Evolutionary conservation across 495 filamentous ascomycete species (phyloP), one percentile per base, ranked within the genome.

Genomic region (Penicillium simplicissimum): DNA sequence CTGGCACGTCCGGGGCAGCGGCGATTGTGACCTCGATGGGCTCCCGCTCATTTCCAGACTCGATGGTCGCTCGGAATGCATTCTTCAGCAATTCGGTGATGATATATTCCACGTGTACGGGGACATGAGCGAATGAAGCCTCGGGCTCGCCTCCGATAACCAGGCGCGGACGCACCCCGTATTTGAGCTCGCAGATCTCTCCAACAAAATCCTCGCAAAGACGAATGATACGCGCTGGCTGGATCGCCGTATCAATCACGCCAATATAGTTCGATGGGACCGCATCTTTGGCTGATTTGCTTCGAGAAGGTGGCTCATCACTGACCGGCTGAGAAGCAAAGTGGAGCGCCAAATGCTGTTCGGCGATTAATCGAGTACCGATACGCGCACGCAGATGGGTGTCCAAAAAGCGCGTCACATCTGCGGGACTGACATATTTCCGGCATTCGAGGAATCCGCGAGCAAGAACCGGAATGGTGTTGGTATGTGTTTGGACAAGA

Each of bases 61-160:
- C 95, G 21, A 98, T 86, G 0, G 90, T 93, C 2, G 95, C 95
- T 28, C 95, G 84, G 78, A 98, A 98, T 4, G 93, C 90, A 72
- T 98, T 98, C 74, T 98, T 98, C 51, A 98, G 79, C 8, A 98
- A 84, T 75, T 98, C 95, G 0, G 94, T 97, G 59, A 96, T 82
- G 63, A 98, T 97, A 73, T 98, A 98, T 72, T 97, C 95, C 15
- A 98, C 81, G 72, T 98, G 95, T 59, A 96, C 93, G 7, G 95
- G 94, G 6, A 98, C 87, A 64, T 96, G 93, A 14, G 95, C 92
- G 67, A 98, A 94, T 0, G 84, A 84, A 13, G 92, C 89, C 43
- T 90, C 86, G 0, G 89, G 85, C 63, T 94, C 85, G 33, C 94
- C 95, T 60, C 92, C 88, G 64, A 98, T 90, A 13, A 88, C 75